phyloP scores from a whole-genome alignment of 306 rosid genomes.

The Styphnolobium japonicum region DNA sequence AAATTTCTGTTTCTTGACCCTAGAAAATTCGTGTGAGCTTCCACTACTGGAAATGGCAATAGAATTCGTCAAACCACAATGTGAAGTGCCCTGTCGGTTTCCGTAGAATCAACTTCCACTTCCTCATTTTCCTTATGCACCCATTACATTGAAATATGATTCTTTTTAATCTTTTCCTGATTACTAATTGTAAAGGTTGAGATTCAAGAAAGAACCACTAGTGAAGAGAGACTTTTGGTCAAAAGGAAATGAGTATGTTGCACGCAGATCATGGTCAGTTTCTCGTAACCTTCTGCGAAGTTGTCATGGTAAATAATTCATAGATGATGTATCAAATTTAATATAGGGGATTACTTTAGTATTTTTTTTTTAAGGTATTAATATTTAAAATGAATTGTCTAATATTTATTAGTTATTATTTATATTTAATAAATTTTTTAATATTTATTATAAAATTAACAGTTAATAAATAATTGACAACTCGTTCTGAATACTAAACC shows the following conservation, averaged over 20 bases:
- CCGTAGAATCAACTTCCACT: neutral
- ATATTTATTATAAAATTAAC: no score
- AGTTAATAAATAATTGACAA: no score
- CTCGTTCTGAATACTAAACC: no score
- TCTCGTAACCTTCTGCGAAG: neutral
- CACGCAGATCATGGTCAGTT: neutral
- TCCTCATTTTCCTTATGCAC: neutral
- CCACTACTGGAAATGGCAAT: neutral
- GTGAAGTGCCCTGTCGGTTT: neutral
- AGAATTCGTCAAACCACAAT: neutral
- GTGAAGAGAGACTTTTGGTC: neutral
- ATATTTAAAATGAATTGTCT: no score
- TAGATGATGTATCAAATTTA: neutral
- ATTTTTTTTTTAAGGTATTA: no score
- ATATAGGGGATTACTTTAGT: no score
- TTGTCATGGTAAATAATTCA: neutral
- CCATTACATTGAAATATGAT: neutral
- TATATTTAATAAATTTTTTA: no score
- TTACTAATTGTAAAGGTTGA: neutral
- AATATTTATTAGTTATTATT: no score
- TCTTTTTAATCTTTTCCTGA: neutral
- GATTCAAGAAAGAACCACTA: neutral
- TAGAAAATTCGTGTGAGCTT: neutral
- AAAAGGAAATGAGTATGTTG: neutral
- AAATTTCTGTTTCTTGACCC: no score